These are phyloP conservation scores for Alternaria solani DNA, from an alignment of 2,329 filamentous ascomycete genomes.

Conservation along the genomic window DNA sequence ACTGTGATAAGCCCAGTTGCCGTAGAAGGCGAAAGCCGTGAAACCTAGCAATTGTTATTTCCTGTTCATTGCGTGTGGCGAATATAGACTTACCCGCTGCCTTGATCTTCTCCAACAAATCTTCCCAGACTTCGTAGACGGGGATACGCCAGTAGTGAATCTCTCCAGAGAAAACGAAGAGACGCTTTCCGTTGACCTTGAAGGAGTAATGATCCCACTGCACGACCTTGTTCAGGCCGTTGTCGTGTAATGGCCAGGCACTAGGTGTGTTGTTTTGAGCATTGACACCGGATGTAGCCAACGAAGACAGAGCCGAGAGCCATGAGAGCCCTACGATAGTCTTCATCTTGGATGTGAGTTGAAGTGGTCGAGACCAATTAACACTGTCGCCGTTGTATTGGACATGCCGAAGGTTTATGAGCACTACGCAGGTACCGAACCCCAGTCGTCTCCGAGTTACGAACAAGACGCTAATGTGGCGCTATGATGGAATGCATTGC, in stretches of 20 bases:
- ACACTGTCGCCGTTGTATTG: constrained; percentile 18
- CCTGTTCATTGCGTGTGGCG: background rate
- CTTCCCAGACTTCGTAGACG: constrained; percentile 60
- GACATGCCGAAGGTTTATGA: constrained; percentile 23
- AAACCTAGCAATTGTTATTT: constrained; percentile 47
- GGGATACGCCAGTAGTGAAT: constrained; percentile 60
- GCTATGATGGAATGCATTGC: constrained; percentile 11
- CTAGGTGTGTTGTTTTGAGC: constrained; percentile 36
- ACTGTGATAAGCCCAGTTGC: constrained; percentile 60
- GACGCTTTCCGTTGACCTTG: constrained; percentile 59
- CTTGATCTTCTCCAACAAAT: constrained; percentile 62
- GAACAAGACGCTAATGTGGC: constrained; percentile 22
- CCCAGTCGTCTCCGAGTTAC: constrained; percentile 19
- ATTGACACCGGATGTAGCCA: constrained; percentile 25
- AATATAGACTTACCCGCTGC: constrained; percentile 40
- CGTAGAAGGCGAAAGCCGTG: constrained; percentile 59
- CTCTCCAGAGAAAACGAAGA: constrained; percentile 63
- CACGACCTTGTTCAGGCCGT: constrained; percentile 58
- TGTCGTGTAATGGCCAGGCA: constrained; percentile 59
- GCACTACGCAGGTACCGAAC: constrained; percentile 13
- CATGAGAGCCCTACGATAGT: constrained; percentile 29
- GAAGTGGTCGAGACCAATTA: constrained; percentile 27
- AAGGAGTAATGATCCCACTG: constrained; percentile 65
- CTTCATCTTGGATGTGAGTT: constrained; percentile 30
- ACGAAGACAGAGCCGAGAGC: constrained; percentile 33